Percentiles rank a stretch among this genome's conserved stretches.
Conservation (phyloP, 2,329 filamentous ascomycete genomes). For the Aureobasidium leucospermi region DNA sequence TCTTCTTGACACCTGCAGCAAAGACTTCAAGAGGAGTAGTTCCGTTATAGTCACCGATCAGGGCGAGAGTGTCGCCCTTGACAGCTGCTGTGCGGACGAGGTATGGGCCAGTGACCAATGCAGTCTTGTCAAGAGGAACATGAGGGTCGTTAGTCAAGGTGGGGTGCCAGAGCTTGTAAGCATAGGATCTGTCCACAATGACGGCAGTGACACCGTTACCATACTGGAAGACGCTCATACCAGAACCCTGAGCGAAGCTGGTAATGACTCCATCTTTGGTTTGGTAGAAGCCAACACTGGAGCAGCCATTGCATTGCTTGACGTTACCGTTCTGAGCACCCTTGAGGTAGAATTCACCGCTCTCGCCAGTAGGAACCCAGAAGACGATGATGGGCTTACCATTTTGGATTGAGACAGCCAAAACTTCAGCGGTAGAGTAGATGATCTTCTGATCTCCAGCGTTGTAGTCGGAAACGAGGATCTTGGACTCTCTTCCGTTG, state of each 20-base stretch:
- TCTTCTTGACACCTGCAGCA: constrained; percentile 27
- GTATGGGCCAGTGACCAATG: constrained; percentile 36
- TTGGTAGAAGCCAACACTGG: constrained; percentile 35
- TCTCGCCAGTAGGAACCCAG: constrained; percentile 33
- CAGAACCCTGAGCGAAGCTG: constrained; percentile 17
- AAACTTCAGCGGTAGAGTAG: constrained; percentile 50
- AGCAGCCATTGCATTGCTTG: constrained; percentile 31
- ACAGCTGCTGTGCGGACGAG: constrained; percentile 29
- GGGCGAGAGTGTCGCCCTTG: constrained; percentile 28
- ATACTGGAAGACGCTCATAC: constrained; percentile 38
- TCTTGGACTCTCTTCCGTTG: constrained; percentile 56
- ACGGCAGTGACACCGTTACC: constrained; percentile 45
- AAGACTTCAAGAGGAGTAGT: constrained; percentile 34
- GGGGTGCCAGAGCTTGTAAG: constrained; percentile 52
- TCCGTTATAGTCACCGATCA: constrained; percentile 32
- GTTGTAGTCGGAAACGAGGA: constrained; percentile 53
- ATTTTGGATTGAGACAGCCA: constrained; percentile 32
- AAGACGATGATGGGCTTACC: constrained; percentile 32
- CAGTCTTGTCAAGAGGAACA: constrained; percentile 28
- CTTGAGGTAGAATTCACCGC: constrained; percentile 31
- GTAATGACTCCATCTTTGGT: constrained; percentile 25
- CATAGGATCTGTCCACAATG: constrained; percentile 46
- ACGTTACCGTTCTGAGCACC: constrained; percentile 16
- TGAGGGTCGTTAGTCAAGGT: constrained; percentile 40
- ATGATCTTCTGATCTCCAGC: constrained; percentile 46